Conservation (phyloP, 441 rosid genomes). For the Populus hybrid region DNA sequence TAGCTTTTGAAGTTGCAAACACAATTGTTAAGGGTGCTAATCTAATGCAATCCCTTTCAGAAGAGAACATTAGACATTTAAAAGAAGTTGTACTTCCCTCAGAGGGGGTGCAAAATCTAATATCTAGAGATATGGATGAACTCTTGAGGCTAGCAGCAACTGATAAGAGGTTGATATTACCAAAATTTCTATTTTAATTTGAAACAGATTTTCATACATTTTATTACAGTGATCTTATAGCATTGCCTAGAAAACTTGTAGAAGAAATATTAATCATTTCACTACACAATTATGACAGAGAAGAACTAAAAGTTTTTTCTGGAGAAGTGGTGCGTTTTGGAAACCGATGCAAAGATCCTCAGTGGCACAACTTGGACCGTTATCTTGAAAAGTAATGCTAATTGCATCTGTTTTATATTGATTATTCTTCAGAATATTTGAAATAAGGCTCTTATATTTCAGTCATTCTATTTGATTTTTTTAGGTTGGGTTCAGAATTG, state of each 20-base stretch:
- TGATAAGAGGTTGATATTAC: constrained; percentile 73
- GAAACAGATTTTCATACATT: not conserved
- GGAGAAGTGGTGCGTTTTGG: constrained; percentile 99
- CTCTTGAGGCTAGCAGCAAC: constrained; percentile 71
- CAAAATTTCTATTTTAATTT: constrained; percentile 9
- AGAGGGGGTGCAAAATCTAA: constrained; percentile 76
- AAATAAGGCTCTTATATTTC: constrained; percentile 12
- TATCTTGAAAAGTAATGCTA: constrained; percentile 82
- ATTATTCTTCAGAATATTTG: constrained; percentile 5
- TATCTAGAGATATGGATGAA: constrained; percentile 90
- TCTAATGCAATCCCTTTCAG: constrained; percentile 89
- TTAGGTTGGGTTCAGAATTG: constrained; percentile 74
- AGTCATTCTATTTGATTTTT: constrained; percentile 12
- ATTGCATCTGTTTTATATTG: constrained; percentile 19
- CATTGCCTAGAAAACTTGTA: not conserved
- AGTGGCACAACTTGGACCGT: constrained; percentile 96
- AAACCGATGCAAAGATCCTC: constrained; percentile 99
- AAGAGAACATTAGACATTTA: constrained; percentile 59
- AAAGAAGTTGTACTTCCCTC: constrained; percentile 90
- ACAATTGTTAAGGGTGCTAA: constrained; percentile 91
- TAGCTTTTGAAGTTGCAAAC: constrained; percentile 97
- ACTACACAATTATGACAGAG: constrained; percentile 47
- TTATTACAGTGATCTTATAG: not conserved
- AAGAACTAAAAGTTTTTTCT: constrained; percentile 80
- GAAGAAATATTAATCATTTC: constrained; percentile 13